Base-by-base conservation (phyloP, 305 asterid genomes). In the Rubia balearica region DNA sequence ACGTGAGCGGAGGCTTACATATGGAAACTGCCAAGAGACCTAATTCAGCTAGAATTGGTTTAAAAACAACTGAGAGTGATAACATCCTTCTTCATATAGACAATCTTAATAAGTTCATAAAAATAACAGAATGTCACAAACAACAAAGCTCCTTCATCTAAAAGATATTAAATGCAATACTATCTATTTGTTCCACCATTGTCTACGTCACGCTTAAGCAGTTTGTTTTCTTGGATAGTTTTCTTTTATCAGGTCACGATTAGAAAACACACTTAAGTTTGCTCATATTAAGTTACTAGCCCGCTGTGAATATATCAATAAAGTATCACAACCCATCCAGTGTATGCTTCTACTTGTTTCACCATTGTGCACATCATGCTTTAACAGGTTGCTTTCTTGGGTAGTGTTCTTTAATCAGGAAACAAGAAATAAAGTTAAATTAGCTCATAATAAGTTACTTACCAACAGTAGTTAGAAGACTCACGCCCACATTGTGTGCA, bases 401-500 rank as follows among this genome's bases (percentile, higher is more conserved):
- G 11, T 11, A 14, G 2, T n/a, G 12, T 21, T 11, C 2, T 36
- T 36, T 55, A 22, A 56, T 36, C 30, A 24, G 40, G 51, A 33
- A 16, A 27, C 13, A 19, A 22, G 14, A 70, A 55, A 1, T 12
- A 51, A 40, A 56, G 41, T 66, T 6, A 38, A 41, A 63, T 3
- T 17, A 55, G 22, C 61, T 40, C 59, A 60, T 45, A 70, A 40
- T 42, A 74, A 74, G 61, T 36, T 56, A 77, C 96, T 65, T 86
- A 90, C 99, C 98, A 67, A 92, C 94, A 68, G 96, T 83, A 49
- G 81, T 84, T 65, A 92, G 95, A 72, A 95, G 95, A 83, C 91
- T 85, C 78, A 86, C 96, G 5, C 99, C 98, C 80, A 95, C 99
- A 83, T 95, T 92, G 79, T 95, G 96, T 61, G 99, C 99, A 48